phyloP scores from a whole-genome alignment of 2,329 filamentous ascomycete species.

The Aspergillus cejpii region DNA sequence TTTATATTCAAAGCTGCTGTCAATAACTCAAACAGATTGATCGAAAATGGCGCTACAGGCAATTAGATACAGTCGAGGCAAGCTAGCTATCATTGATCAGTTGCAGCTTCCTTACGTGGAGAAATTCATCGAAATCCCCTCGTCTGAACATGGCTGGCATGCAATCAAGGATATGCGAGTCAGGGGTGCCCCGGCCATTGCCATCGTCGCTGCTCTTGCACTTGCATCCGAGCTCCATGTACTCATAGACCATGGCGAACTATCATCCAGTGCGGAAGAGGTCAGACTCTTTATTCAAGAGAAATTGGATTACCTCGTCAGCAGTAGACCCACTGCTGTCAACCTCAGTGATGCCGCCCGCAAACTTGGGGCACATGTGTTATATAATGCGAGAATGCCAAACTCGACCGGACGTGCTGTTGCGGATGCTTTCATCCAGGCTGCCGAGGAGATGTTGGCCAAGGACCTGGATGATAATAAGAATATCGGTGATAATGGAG shows the following conservation, averaged over 20 bases:
- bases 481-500: slow-evolving; percentile 74
- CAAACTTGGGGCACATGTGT: slow-evolving; percentile 64
- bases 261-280: slow-evolving; percentile 52
- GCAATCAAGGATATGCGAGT: slow-evolving; percentile 61
- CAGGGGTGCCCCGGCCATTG: slow-evolving; percentile 82
- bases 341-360: slow-evolving; percentile 85
- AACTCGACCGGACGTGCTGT: slow-evolving; percentile 45
- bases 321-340: slow-evolving; percentile 86
- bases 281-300: slow-evolving; percentile 62
- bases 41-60: slow-evolving; percentile 54
- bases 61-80: slow-evolving; percentile 53
- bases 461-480: slow-evolving; percentile 85
- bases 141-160: slow-evolving; percentile 56
- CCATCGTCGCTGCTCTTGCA: slow-evolving; percentile 88
- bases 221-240: slow-evolving; percentile 74
- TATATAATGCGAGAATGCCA: slow-evolving; percentile 36
- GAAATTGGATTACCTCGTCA: slow-evolving; percentile 78
- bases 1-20: no score
- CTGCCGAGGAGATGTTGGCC: slow-evolving; percentile 78
- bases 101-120: slow-evolving; percentile 55
- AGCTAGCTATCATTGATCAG: slow-evolving; percentile 57
- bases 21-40: no score
- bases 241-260: slow-evolving; percentile 30
- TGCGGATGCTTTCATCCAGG: slow-evolving; percentile 63
- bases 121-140: slow-evolving; percentile 50